These are phyloP conservation scores for Quercus variabilis DNA, from an alignment of 306 rosid species.

Conservation along the genomic window DNA sequence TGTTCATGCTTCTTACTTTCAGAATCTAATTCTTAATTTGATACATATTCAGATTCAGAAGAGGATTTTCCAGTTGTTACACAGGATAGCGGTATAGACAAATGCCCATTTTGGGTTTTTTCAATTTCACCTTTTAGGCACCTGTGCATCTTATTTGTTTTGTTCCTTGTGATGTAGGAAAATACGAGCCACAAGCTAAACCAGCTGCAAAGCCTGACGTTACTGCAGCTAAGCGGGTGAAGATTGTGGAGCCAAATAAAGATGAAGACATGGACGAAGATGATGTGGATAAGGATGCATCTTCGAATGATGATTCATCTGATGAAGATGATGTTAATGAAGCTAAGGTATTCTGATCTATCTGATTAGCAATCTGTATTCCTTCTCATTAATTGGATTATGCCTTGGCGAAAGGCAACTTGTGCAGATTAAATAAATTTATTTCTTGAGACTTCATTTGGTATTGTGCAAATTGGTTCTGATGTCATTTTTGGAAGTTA, in stretches of 20 bases:
- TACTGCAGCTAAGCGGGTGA: constrained; percentile 28
- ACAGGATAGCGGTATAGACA: constrained; percentile 32
- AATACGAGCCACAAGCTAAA: constrained; percentile 18
- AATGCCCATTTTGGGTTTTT: neutral
- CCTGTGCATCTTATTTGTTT: neutral
- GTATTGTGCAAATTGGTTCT: neutral
- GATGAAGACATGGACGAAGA: constrained; percentile 16
- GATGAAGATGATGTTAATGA: constrained; percentile 33
- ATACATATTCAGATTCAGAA: constrained; percentile 27
- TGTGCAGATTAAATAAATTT: neutral
- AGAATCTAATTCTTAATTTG: constrained; percentile 15
- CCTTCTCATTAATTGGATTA: neutral
- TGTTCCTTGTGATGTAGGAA: constrained; percentile 16
- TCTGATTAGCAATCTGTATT: neutral
- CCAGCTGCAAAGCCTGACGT: constrained; percentile 18
- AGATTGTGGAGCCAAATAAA: constrained; percentile 31
- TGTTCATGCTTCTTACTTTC: constrained; percentile 4
- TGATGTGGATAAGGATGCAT: constrained; percentile 26
- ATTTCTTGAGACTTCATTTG: neutral
- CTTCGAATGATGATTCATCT: constrained; percentile 40
- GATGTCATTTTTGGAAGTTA: neutral
- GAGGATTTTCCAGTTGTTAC: constrained; percentile 19
- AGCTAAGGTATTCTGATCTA: constrained; percentile 17
- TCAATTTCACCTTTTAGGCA: neutral
- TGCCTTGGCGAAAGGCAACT: neutral